A percentile compares a stretch with the other conserved stretches of the same genome.
phyloP scores from a whole-genome alignment of 2,329 filamentous ascomycete genomes.

The Aspergillus felis region DNA sequence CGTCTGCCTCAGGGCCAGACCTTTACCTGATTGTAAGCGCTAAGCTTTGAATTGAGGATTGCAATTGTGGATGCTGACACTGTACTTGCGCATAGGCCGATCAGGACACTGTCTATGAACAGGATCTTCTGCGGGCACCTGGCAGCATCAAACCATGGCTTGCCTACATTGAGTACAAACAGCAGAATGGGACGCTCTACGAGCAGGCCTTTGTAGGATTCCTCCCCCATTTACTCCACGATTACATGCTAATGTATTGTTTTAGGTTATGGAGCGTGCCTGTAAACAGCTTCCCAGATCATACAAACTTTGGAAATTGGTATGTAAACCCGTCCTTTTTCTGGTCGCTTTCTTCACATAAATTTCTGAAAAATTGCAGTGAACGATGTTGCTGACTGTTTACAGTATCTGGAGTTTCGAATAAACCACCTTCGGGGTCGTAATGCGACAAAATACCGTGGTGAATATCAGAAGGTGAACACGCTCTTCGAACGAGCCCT shows the following conservation, averaged over 20 bases:
- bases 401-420: slow-evolving; percentile 78
- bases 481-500: slow-evolving; percentile 88
- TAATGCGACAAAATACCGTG: slow-evolving; percentile 73
- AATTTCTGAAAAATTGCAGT: slow-evolving; percentile 10
- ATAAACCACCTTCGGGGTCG: slow-evolving; percentile 75
- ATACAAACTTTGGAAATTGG: slow-evolving; percentile 98
- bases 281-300: slow-evolving; percentile 86
- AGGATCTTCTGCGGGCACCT: slow-evolving; percentile 83
- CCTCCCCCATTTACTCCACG: background rate
- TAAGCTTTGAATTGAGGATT: background rate
- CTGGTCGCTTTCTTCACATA: slow-evolving; percentile 1
- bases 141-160: slow-evolving; percentile 92
- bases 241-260: slow-evolving; percentile 6
- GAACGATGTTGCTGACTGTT: slow-evolving; percentile 14
- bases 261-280: slow-evolving; percentile 75
- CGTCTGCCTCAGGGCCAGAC: slow-evolving; percentile 39
- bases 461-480: slow-evolving; percentile 91
- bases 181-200: slow-evolving; percentile 74
- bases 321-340: slow-evolving; percentile 33
- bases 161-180: slow-evolving; percentile 87
- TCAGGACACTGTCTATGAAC: slow-evolving; percentile 93
- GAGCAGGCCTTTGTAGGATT: slow-evolving; percentile 72
- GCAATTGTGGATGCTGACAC: slow-evolving; percentile 28
- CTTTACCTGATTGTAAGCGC: slow-evolving; percentile 45
- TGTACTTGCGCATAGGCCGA: slow-evolving; percentile 57